phyloP scores from a whole-genome alignment of 257 asterid species.

The Gynochthodes officinalis region DNA sequence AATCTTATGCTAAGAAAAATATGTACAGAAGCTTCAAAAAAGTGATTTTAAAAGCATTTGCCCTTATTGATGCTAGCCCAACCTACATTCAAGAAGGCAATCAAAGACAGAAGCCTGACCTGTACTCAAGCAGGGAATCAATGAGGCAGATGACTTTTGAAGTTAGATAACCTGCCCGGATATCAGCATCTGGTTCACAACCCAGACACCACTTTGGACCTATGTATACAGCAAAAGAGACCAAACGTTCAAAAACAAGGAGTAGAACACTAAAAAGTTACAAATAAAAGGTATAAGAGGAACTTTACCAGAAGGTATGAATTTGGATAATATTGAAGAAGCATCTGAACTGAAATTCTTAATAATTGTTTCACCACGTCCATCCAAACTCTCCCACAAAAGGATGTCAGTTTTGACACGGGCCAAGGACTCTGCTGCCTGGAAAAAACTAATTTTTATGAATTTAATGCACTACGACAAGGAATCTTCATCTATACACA shows the following conservation, averaged over 20 bases:
- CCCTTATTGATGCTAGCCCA: slow-evolving; percentile 11
- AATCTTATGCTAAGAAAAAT: neutral
- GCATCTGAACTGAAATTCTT: slow-evolving; percentile 55
- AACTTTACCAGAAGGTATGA: slow-evolving; percentile 52
- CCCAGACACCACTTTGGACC: slow-evolving; percentile 37
- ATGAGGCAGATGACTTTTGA: slow-evolving; percentile 58
- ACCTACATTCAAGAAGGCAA: slow-evolving; percentile 69
- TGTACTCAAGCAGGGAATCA: slow-evolving; percentile 69
- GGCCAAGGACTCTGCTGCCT: slow-evolving; percentile 72
- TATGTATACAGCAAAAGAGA: slow-evolving; percentile 18
- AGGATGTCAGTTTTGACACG: slow-evolving; percentile 30
- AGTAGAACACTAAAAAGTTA: slow-evolving; percentile 7
- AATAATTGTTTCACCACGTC: slow-evolving; percentile 33
- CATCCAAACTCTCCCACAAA: slow-evolving; percentile 46
- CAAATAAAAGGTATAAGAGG: neutral
- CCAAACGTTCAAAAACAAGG: slow-evolving; percentile 4
- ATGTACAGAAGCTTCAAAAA: neutral
- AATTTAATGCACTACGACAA: neutral
- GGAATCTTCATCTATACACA: neutral
- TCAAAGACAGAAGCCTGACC: slow-evolving; percentile 57
- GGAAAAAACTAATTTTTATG: slow-evolving; percentile 2
- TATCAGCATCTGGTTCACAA: slow-evolving; percentile 28
- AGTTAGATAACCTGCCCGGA: slow-evolving; percentile 51
- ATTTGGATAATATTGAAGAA: slow-evolving; percentile 34
- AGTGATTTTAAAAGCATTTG: neutral